Percentiles rank a stretch among this genome's conserved stretches.
Conservation (phyloP, 805 yeast species). For the Lipomyces sp. region DNA sequence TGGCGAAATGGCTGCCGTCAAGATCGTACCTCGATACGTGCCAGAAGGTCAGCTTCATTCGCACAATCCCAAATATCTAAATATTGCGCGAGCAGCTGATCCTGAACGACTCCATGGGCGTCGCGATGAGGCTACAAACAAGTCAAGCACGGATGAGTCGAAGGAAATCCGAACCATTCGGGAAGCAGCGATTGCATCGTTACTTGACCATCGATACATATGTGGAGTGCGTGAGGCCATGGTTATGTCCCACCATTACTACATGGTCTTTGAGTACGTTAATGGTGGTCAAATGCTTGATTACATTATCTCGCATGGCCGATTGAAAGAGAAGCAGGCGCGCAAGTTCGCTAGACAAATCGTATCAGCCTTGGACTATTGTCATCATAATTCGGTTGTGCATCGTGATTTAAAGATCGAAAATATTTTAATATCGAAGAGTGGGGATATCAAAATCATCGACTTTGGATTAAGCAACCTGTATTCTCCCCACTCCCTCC, state of each 20-base stretch:
- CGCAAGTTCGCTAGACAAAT: constrained; percentile 93
- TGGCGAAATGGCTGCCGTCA: constrained; percentile 61
- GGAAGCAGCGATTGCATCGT: constrained; percentile 91
- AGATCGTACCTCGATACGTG: constrained; percentile 37
- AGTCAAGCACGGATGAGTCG: constrained; percentile 63
- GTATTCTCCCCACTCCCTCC: constrained; percentile 68
- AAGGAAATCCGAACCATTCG: constrained; percentile 91
- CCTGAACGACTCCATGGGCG: constrained; percentile 62
- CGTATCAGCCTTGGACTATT: constrained; percentile 89
- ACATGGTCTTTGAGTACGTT: constrained; percentile 94
- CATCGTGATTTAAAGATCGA: constrained; percentile 97
- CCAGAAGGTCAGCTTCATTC: constrained; percentile 28
- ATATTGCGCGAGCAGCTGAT: constrained; percentile 67
- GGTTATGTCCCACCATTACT: constrained; percentile 95
- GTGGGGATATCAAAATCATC: constrained; percentile 92
- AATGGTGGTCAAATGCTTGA: constrained; percentile 98
- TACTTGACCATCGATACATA: constrained; percentile 88
- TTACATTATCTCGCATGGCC: constrained; percentile 95
- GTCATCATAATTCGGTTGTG: constrained; percentile 92
- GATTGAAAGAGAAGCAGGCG: constrained; percentile 90
- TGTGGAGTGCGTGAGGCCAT: constrained; percentile 92
- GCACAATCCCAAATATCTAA: constrained; percentile 63
- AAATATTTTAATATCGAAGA: constrained; percentile 89
- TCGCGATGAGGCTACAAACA: constrained; percentile 62
- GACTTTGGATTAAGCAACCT: constrained; percentile 95